A percentile compares a stretch with the other conserved stretches of the same genome.
Conservation (phyloP, 1,139 yeast genomes). For the Debaryomyces sp. region DNA sequence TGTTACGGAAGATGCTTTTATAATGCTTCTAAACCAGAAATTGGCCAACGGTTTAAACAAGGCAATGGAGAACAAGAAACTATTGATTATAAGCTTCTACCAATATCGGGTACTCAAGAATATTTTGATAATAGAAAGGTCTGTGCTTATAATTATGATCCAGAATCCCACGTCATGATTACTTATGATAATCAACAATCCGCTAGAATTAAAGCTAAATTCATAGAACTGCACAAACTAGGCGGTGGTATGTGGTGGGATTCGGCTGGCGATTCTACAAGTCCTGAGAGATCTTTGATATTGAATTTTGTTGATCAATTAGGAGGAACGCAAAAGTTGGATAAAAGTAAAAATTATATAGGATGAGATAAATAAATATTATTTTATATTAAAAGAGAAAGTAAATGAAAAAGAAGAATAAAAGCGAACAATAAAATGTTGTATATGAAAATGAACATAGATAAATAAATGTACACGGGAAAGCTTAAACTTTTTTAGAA, state of each 20-base stretch:
- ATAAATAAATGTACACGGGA: conserved; percentile 4
- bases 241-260: conserved; percentile 98
- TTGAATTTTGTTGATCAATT: conserved; percentile 43
- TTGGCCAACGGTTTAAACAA: conserved; percentile 45
- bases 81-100: conserved; percentile 57
- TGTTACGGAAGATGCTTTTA: conserved; percentile 76
- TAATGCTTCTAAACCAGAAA: conserved; percentile 34
- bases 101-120: conserved; percentile 35
- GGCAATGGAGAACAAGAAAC: conserved; percentile 53
- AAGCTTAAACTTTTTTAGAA: not conserved
- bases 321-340: conserved; percentile 32
- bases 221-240: conserved; percentile 46
- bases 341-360: conserved; percentile 8
- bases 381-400: not conserved
- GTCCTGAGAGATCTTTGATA: conserved; percentile 40
- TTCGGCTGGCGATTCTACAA: conserved; percentile 65
- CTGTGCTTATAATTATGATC: conserved; percentile 60
- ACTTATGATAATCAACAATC: conserved; percentile 68
- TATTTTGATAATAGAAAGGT: conserved; percentile 54
- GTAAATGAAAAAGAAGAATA: not conserved
- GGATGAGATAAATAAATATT: not conserved
- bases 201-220: conserved; percentile 60
- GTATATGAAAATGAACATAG: conserved; percentile 6
- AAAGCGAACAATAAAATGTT: not conserved
- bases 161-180: conserved; percentile 42